Conservation (phyloP, 202 grass and related monocot species). For the Alloteropsis angusta region DNA sequence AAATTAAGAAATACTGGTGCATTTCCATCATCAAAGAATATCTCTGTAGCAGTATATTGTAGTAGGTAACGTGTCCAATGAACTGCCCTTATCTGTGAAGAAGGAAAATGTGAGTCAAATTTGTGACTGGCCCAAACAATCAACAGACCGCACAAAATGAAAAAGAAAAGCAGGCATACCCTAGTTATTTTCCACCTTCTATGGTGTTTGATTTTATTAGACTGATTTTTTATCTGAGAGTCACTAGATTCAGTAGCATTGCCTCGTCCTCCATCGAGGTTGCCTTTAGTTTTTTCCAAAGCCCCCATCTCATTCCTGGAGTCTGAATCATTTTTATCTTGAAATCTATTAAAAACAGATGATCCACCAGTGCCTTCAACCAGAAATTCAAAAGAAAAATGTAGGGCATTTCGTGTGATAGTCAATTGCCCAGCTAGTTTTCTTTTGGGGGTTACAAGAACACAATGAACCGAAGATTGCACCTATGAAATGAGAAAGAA, state of each 20-base stretch:
- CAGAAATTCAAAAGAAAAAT: constrained; percentile 93
- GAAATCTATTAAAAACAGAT: constrained; percentile 73
- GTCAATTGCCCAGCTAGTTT: constrained; percentile 75
- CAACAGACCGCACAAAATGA: neutral
- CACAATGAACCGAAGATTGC: constrained; percentile 53
- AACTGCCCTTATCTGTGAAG: constrained; percentile 80
- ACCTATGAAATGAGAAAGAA: constrained; percentile 49
- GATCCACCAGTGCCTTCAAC: constrained; percentile 94
- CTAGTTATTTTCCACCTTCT: constrained; percentile 76
- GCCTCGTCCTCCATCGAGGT: constrained; percentile 47
- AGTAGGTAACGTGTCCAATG: constrained; percentile 86
- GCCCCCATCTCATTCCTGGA: constrained; percentile 51
- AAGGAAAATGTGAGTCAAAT: neutral
- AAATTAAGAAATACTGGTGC: constrained; percentile 91
- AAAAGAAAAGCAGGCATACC: constrained; percentile 23
- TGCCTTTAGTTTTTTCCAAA: no score
- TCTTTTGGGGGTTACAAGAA: constrained; percentile 89
- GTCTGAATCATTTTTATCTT: constrained; percentile 58
- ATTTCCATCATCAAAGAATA: constrained; percentile 82
- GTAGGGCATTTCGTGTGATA: constrained; percentile 59
- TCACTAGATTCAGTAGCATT: constrained; percentile 37
- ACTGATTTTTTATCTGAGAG: constrained; percentile 38
- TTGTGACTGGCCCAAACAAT: no score
- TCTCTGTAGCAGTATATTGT: constrained; percentile 89
- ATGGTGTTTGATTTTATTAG: constrained; percentile 85